phyloP scores from a whole-genome alignment of 768 basidiomycete species.

The Sutorius australiensis region DNA sequence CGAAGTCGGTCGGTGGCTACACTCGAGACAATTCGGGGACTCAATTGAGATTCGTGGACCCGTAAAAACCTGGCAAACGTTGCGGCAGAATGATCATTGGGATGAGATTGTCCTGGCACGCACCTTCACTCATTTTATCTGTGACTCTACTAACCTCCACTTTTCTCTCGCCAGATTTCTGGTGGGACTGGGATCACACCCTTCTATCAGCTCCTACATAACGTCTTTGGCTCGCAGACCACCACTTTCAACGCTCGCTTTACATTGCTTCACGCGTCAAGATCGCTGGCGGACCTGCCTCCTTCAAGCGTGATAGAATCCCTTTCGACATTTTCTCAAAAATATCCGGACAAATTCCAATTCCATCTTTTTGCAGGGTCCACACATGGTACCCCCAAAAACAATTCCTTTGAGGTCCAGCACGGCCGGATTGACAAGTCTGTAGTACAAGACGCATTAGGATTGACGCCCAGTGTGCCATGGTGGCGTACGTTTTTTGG shows the following conservation, averaged over 20 bases:
- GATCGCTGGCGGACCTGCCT: slow-evolving; percentile 59
- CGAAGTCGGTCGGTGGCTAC: slow-evolving; percentile 82
- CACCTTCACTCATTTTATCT: background rate
- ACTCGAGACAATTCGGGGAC: slow-evolving; percentile 64
- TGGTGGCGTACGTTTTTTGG: slow-evolving; percentile 33
- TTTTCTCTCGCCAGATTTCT: slow-evolving; percentile 56
- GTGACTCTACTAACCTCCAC: background rate
- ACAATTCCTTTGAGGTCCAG: slow-evolving; percentile 28
- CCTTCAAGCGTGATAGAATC: slow-evolving; percentile 58
- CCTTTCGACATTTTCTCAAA: slow-evolving; percentile 43
- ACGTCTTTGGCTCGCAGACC: slow-evolving; percentile 38
- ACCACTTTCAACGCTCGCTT: slow-evolving; percentile 46
- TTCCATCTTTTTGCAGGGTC: slow-evolving; percentile 64
- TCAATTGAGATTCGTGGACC: slow-evolving; percentile 75
- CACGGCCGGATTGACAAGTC: slow-evolving; percentile 54
- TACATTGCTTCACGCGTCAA: slow-evolving; percentile 72
- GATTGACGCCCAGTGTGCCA: slow-evolving; percentile 18
- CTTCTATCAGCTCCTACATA: slow-evolving; percentile 73
- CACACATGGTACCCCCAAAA: slow-evolving; percentile 16
- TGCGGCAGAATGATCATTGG: slow-evolving; percentile 54
- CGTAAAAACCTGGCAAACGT: slow-evolving; percentile 53
- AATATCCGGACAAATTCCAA: slow-evolving; percentile 53
- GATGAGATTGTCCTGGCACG: slow-evolving; percentile 77
- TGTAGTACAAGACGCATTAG: slow-evolving; percentile 43
- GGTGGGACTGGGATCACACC: slow-evolving; percentile 88